These are phyloP conservation scores for Glomus cerebriforme DNA, from an alignment of 192 early-diverging fungal species.

Conservation along the genomic window DNA sequence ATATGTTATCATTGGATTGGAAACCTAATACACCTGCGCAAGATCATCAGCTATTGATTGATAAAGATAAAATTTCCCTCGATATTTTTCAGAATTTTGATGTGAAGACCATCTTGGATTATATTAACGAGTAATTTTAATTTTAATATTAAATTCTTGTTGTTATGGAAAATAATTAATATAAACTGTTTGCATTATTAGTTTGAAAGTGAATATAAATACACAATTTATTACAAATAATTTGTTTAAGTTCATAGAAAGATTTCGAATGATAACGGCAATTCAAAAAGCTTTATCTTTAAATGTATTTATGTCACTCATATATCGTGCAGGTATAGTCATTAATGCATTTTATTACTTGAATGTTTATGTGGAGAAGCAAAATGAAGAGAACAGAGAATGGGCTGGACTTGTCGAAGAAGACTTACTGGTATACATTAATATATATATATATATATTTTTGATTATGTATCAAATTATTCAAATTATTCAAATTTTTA, in stretches of 20 bases:
- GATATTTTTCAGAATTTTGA: not conserved
- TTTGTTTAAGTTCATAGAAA: not conserved
- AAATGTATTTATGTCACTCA: not conserved
- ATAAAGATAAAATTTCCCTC: not conserved
- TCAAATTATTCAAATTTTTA: no score
- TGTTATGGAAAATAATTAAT: not conserved
- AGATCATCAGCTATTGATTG: not conserved
- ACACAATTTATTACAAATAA: not conserved
- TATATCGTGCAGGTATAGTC: not conserved
- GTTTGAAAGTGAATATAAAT: not conserved
- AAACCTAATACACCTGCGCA: not conserved
- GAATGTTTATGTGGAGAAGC: not conserved
- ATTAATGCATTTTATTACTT: not conserved
- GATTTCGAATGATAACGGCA: not conserved
- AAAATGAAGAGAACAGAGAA: no score
- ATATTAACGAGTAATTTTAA: no score
- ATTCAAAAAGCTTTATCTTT: not conserved
- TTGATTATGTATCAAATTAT: no score
- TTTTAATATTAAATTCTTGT: no score
- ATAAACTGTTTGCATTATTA: not conserved
- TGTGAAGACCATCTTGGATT: not conserved
- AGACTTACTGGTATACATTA: not conserved
- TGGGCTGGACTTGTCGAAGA: no score
- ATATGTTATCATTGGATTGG: conserved; percentile 20
- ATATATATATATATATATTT: no score